These are phyloP conservation scores for Phaseolus coccineus DNA, from an alignment of 331 rosid genomes.

Conservation along the genomic window DNA sequence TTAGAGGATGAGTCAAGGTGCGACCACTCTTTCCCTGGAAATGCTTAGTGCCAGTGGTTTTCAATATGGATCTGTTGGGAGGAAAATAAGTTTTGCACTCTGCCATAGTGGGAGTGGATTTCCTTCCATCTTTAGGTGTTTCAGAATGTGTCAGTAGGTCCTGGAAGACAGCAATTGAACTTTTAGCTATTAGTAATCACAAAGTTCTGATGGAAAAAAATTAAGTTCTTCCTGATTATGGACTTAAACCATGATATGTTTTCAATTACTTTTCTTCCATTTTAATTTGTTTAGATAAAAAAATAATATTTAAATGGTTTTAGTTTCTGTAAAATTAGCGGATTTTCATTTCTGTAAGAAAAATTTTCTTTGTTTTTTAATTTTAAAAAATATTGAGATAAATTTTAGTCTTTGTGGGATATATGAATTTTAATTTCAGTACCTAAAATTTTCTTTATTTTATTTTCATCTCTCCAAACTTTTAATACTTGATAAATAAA, in stretches of 20 bases:
- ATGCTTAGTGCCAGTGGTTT: conserved; percentile 57
- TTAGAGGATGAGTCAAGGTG: conserved; percentile 52
- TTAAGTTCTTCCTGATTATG: neutral
- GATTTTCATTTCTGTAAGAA: too few species aligned
- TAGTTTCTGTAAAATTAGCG: too few species aligned
- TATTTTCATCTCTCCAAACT: too few species aligned
- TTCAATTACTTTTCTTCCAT: neutral
- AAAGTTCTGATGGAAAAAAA: neutral
- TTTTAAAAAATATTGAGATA: too few species aligned
- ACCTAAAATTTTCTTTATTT: too few species aligned
- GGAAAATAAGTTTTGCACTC: conserved; percentile 54
- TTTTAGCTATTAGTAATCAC: neutral
- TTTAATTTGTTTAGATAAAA: neutral
- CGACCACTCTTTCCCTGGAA: conserved; percentile 52
- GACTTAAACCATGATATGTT: neutral
- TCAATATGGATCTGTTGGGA: conserved; percentile 53
- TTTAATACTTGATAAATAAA: too few species aligned
- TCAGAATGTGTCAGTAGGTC: conserved; percentile 50
- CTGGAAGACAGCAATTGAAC: conserved; percentile 47
- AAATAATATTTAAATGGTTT: too few species aligned
- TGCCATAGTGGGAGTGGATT: conserved; percentile 40
- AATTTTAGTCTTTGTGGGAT: too few species aligned
- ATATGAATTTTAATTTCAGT: too few species aligned
- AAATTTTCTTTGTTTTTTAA: too few species aligned
- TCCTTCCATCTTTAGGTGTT: conserved; percentile 55